Base-by-base conservation (phyloP, 495 filamentous ascomycete species). In the Hamigera avellanea region DNA sequence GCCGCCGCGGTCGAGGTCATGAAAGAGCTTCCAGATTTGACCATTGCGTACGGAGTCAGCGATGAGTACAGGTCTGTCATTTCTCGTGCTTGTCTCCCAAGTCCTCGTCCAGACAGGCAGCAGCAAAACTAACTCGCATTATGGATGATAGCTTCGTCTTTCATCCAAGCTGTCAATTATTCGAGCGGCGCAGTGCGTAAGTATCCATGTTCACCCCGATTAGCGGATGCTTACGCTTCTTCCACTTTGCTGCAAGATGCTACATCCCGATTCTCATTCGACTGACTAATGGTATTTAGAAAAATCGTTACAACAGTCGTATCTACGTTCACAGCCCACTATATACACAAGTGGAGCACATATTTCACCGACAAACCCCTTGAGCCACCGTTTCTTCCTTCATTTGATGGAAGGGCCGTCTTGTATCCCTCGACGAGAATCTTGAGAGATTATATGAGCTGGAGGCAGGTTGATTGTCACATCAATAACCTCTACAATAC, bases 401-500 rank as follows among this genome's bases (percentile, higher is more conserved):
- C 75, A 18, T 98, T 98, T 54, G 91, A 98, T 61, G 91, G 88
- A 1, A 65, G 91, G 13, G 86, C 87, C 8, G 87, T 96, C 25
- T 68, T 77, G 44, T 98, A 95, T 60, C 89, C 91, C 0, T 78
- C 71, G 30, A 65, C 72, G 10, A 67, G 69, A 49, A 87, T 89
- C 52, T 51, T 96, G 39, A 72, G 87, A 27, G 91, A 98, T 54
- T 98, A 98, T 56, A 76, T 96, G 74, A 86, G 82, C 48, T 98
- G 91, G 91, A 70, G 91, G 43, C 91, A 98, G 59, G 91, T 83
- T 23, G 91, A 98, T 55, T 96, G 89, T 50, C 91, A 98, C 56
- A 89, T 98, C 46, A 98, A 98, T 57, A 98, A 98, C 52, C 69
- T 96, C 12, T 95, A 94, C 57, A 98, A 98, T 49, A 98, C 91